A percentile compares a stretch with the other conserved stretches of the same genome.
phyloP scores from a whole-genome alignment of 2,329 filamentous ascomycete species.

The Ophiostoma himal-ulmi region DNA sequence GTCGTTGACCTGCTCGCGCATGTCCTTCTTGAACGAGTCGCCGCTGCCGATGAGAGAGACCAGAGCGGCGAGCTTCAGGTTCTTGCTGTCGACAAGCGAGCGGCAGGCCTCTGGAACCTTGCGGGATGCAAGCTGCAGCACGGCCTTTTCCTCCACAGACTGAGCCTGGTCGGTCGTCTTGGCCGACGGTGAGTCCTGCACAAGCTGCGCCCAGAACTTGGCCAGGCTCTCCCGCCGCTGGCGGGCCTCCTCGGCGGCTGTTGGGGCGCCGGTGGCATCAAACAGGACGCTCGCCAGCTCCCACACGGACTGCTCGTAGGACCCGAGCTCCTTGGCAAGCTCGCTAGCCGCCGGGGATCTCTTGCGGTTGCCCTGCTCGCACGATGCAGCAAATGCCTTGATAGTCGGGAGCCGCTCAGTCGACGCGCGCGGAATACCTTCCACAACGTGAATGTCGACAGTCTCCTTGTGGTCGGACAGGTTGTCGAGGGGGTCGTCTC shows the following conservation, averaged over 20 bases:
- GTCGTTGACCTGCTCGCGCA: conserved; percentile 71
- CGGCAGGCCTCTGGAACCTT: conserved; percentile 78
- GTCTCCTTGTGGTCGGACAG: conserved; percentile 46
- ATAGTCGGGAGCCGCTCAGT: conserved; percentile 45
- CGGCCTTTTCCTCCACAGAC: conserved; percentile 73
- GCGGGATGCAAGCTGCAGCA: conserved; percentile 72
- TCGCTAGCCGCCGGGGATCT: conserved; percentile 34
- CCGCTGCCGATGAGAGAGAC: conserved; percentile 70
- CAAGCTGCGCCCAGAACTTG: conserved; percentile 58
- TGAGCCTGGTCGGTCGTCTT: conserved; percentile 53
- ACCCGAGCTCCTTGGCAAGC: conserved; percentile 31
- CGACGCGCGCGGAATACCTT: conserved; percentile 50
- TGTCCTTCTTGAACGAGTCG: conserved; percentile 62
- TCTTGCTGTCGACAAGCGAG: conserved; percentile 64
- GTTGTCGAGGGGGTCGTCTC: conserved; percentile 22
- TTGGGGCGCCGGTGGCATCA: conserved; percentile 51
- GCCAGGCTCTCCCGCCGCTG: conserved; percentile 60
- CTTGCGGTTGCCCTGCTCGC: conserved; percentile 34
- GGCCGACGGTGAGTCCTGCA: conserved; percentile 51
- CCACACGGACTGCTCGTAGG: conserved; percentile 74
- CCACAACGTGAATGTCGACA: conserved; percentile 48
- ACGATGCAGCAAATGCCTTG: conserved; percentile 39
- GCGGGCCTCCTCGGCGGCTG: conserved; percentile 36
- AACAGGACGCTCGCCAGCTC: conserved; percentile 81
- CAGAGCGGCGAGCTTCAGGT: conserved; percentile 46